Evolutionary conservation across 192 early-diverging fungal species (phyloP).

Genomic region (Obelidium mucronatum): DNA sequence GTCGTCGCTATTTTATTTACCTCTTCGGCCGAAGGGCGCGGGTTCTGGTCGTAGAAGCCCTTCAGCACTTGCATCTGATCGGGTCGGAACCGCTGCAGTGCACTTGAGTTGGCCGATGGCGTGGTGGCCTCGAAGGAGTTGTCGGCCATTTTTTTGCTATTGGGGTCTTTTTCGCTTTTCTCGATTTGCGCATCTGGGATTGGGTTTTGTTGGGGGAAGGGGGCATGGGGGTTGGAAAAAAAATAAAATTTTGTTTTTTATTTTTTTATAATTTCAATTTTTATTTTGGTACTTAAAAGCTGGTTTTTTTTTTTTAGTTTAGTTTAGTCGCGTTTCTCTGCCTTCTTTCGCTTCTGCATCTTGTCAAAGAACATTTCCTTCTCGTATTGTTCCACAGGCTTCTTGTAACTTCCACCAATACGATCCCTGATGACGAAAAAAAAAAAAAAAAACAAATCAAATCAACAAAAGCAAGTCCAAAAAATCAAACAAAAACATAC

Average conservation of each 20-base stretch:
- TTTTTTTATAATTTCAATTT: not conserved
- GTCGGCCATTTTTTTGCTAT: not conserved
- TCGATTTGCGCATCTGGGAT: not conserved
- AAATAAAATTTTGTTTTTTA: not conserved
- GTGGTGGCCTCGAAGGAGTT: not conserved
- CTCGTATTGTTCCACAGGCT: conserved; percentile 52
- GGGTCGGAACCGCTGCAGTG: conserved; percentile 20
- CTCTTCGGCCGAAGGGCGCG: conserved; percentile 20
- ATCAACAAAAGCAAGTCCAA: no score
- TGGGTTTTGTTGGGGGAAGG: no score
- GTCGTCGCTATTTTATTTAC: no score
- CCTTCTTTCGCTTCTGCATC: conserved; percentile 14
- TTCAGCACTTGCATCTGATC: conserved; percentile 21
- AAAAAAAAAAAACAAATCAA: no score
- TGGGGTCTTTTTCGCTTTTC: not conserved
- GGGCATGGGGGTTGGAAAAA: no score
- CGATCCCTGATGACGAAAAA: conserved; percentile 50
- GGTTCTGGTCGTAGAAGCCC: conserved; percentile 20
- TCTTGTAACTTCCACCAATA: conserved; percentile 60
- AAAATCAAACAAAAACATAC: no score
- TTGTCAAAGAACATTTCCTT: conserved; percentile 65
- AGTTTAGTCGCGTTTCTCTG: not conserved
- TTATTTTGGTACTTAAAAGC: not conserved
- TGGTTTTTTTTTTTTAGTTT: not conserved
- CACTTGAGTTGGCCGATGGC: not conserved